Conservation (phyloP, 1,284 basidiomycete species). For the Irpex sp. region DNA sequence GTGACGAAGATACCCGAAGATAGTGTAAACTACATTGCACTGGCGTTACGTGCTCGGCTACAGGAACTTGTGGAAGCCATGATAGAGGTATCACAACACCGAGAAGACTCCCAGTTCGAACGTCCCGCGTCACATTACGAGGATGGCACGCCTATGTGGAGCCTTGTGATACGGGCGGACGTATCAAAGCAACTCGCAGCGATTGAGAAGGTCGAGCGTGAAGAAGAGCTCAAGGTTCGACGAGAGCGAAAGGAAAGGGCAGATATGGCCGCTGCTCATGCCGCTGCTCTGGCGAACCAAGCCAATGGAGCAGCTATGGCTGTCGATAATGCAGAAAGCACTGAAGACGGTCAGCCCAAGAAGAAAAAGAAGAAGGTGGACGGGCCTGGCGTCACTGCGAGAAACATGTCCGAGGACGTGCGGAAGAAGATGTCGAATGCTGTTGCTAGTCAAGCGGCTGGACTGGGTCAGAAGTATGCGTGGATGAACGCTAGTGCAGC, state of each 20-base stretch:
- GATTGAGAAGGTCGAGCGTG: constrained; percentile 75
- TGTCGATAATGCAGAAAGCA: constrained; percentile 31
- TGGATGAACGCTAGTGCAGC: constrained; percentile 74
- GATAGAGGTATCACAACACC: constrained; percentile 70
- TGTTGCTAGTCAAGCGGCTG: constrained; percentile 83
- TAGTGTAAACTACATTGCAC: constrained; percentile 70
- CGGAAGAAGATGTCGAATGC: constrained; percentile 87
- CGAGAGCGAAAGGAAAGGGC: constrained; percentile 72
- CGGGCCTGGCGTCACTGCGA: constrained; percentile 77
- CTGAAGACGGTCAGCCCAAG: constrained; percentile 55
- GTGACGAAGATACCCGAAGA: constrained; percentile 66
- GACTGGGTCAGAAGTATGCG: constrained; percentile 69
- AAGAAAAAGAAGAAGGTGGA: constrained; percentile 79
- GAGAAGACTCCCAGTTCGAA: constrained; percentile 67
- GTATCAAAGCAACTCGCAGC: constrained; percentile 71
- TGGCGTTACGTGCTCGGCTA: constrained; percentile 73
- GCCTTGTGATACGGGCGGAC: constrained; percentile 67
- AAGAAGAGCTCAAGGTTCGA: constrained; percentile 73
- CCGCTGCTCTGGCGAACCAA: constrained; percentile 58
- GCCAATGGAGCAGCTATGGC: constrained; percentile 34
- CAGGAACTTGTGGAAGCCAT: constrained; percentile 69
- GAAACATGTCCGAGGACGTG: constrained; percentile 87
- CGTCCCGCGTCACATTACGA: constrained; percentile 64
- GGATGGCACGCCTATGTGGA: constrained; percentile 75
- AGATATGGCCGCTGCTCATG: constrained; percentile 64